phyloP scores from a whole-genome alignment of 192 early-diverging fungal species.

The Gaertneriomyces semiglobifer region DNA sequence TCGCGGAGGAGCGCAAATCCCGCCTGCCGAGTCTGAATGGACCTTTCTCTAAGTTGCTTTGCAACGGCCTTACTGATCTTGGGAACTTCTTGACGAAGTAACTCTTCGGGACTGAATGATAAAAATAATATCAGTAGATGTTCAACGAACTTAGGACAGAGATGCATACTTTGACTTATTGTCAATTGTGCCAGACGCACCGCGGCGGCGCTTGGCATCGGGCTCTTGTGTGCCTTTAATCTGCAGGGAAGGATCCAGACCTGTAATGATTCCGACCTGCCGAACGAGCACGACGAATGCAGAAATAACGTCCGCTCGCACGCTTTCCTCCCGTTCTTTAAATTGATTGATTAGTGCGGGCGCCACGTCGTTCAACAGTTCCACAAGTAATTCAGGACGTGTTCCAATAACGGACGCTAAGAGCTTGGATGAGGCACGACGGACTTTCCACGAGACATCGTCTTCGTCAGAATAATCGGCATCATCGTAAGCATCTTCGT shows the following conservation, averaged over 20 bases:
- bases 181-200: constrained; percentile 25
- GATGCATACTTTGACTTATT: constrained; percentile 28
- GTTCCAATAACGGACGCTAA: constrained; percentile 65
- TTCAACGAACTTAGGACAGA: too few species aligned
- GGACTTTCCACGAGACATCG: constrained; percentile 90
- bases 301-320: constrained; percentile 71
- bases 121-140: background rate
- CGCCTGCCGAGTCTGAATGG: constrained; percentile 66
- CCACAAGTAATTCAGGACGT: constrained; percentile 60
- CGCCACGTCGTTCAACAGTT: constrained; percentile 64
- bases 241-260: constrained; percentile 2
- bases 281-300: constrained; percentile 67
- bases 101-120: constrained; percentile 29
- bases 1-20: constrained; percentile 72
- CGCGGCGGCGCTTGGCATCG: constrained; percentile 47
- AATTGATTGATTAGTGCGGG: constrained; percentile 73
- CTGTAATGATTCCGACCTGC: constrained; percentile 36
- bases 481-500: constrained; percentile 41
- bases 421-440: constrained; percentile 72
- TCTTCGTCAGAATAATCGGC: constrained; percentile 86
- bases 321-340: constrained; percentile 82
- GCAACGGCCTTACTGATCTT: constrained; percentile 61
- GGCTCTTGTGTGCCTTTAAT: background rate
- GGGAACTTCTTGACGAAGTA: constrained; percentile 62
- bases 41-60: constrained; percentile 70